Percentiles rank a stretch among this genome's conserved stretches.
Conservation (phyloP, 176 grass and related monocot species). For the Hordeum marinum region DNA sequence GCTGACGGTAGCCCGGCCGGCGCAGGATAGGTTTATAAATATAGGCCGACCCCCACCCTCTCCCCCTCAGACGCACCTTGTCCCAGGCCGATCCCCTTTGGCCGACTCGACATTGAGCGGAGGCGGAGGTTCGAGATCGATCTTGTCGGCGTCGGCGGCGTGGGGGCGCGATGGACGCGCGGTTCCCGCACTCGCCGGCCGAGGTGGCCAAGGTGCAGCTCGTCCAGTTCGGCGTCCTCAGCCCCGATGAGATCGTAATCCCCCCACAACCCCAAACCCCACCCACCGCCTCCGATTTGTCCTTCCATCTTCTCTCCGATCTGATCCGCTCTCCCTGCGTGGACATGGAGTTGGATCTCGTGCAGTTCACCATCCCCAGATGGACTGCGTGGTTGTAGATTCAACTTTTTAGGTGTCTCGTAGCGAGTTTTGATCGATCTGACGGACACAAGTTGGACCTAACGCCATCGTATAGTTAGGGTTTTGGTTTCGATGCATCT, state of each 20-base stretch:
- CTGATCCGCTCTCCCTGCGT: neutral
- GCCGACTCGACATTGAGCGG: too few relatives aligned
- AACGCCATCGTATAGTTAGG: neutral
- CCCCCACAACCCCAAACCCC: neutral
- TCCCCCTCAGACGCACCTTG: constrained; percentile 22
- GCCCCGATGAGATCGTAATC: constrained; percentile 97
- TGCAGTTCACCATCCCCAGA: neutral
- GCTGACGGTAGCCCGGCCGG: neutral
- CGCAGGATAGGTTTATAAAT: constrained; percentile 57
- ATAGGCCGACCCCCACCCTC: neutral
- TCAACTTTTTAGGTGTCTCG: neutral
- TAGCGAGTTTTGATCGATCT: neutral
- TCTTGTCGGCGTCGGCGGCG: neutral
- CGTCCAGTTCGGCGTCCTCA: constrained; percentile 97
- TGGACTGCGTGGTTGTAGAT: neutral
- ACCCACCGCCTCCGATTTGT: constrained; percentile 10
- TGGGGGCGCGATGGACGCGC: constrained; percentile 55
- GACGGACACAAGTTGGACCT: neutral
- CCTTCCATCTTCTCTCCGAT: neutral
- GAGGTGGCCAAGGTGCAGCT: constrained; percentile 91
- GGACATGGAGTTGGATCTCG: neutral
- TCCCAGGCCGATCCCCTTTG: neutral
- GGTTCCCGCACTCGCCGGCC: constrained; percentile 88
- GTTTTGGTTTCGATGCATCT: neutral
- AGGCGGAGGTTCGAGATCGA: too few relatives aligned